Evolutionary conservation across 345 rosid genomes (phyloP), one percentile per base, ranked within the genome.

Genomic region (Boechera retrofracta): DNA sequence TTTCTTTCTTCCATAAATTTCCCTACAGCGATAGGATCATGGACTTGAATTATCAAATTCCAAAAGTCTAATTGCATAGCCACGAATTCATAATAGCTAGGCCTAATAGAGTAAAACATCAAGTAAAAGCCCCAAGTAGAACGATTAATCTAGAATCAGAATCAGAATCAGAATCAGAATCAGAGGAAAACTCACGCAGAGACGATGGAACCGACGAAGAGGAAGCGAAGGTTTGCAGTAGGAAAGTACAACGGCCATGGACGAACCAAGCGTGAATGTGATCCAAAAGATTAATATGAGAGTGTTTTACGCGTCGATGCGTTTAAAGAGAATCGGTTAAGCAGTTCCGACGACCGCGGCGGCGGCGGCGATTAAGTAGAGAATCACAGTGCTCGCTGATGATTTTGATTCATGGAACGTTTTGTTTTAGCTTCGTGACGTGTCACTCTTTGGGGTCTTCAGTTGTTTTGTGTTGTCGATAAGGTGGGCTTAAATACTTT

Each of bases 221-320:
- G 86, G 86, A 67, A 82, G 86, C 24, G 87, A 83, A 45, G 94
- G 87, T 74, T 85, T 83, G 84, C 84, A 81, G 83, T 78, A 77
- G 73, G 83, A 64, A 42, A 69, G 72, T 71, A 80, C 80, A 62
- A 83, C 82, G 33, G 94, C 89, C 86, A 83, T 82, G 74, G 85
- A 55, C 56, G 15, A 36, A 49, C 54, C 12, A 15, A 21, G 24
- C 24, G 24, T 21, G 24, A 21, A 21, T 21, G 24, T 21, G 24
- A 21, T 21, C 24, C 24, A 21, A 21, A 32, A 9, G 4, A 59
- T 10, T 5, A 5, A 55, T 8, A 54, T 54, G 62, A 57, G 6
- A 10, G 7, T 32, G 21, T 24, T 33, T 21, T n/a, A 59, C 64
- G 64, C 5, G 7, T 12, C 13, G 28, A 7, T 36, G 15, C 1